phyloP scores from a whole-genome alignment of 257 asterid genomes.

The Solanum medicagineum region DNA sequence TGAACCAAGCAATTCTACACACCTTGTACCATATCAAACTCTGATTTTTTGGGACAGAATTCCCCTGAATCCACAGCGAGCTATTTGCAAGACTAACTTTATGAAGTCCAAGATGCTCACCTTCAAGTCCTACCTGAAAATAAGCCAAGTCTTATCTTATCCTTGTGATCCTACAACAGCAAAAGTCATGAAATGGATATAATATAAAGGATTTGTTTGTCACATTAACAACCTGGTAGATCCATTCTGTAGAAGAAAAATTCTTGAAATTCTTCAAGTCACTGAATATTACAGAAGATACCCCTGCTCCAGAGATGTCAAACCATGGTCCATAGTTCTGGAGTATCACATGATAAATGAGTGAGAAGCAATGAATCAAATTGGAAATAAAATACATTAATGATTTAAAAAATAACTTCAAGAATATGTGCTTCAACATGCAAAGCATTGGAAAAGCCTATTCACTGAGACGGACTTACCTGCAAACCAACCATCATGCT shows the following conservation, averaged over 20 bases:
- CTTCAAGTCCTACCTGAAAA: constrained; percentile 69
- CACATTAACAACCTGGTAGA: constrained; percentile 46
- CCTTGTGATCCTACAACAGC: not conserved
- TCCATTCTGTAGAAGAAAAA: constrained; percentile 56
- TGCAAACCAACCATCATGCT: constrained; percentile 76
- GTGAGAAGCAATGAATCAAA: not conserved
- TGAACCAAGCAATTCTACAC: not conserved
- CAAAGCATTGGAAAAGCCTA: not conserved
- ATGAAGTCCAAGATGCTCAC: constrained; percentile 57
- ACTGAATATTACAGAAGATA: constrained; percentile 36
- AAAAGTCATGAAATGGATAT: not conserved
- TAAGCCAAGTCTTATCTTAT: not conserved
- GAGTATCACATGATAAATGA: not conserved
- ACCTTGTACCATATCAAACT: constrained; percentile 82
- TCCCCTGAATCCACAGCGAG: constrained; percentile 45
- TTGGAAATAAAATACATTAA: not conserved
- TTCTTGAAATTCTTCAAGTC: constrained; percentile 22
- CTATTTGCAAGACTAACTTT: constrained; percentile 43
- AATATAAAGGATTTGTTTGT: not conserved
- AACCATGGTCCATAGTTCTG: constrained; percentile 88
- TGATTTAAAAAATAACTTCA: not conserved
- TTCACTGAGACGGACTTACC: constrained; percentile 16
- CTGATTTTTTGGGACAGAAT: constrained; percentile 31
- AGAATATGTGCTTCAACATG: not conserved
- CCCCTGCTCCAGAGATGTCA: constrained; percentile 56